Conservation (phyloP, 2,329 filamentous ascomycete species). For the Aspergillus niger region DNA sequence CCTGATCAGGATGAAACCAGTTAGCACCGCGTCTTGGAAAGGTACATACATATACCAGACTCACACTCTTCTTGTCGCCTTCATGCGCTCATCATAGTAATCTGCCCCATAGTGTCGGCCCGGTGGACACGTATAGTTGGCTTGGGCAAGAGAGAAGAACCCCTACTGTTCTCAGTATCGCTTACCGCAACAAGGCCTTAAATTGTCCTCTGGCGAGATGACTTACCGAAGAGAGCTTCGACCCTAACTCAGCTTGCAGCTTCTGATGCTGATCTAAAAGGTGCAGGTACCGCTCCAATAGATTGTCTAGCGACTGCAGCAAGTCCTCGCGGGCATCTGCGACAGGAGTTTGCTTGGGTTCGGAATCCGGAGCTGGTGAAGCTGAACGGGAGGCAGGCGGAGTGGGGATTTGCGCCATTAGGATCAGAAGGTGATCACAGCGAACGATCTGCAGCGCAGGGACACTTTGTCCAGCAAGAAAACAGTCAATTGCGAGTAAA, state of each 20-base stretch:
- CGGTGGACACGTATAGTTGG: constrained; percentile 50
- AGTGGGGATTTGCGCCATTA: constrained; percentile 38
- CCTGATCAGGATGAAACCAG: constrained; percentile 8
- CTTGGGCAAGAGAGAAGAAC: constrained; percentile 51
- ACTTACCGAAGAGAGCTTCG: constrained; percentile 43
- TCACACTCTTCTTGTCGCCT: constrained; percentile 47
- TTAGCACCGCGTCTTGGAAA: constrained; percentile 6
- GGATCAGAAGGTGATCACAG: not conserved
- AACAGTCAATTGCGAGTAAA: not conserved
- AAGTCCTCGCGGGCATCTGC: constrained; percentile 29
- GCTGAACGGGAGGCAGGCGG: constrained; percentile 36
- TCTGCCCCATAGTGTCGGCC: constrained; percentile 51
- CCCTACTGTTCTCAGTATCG: constrained; percentile 37
- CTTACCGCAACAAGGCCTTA: not conserved
- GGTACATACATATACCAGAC: constrained; percentile 2
- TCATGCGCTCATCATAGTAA: constrained; percentile 55
- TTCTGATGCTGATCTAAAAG: constrained; percentile 48
- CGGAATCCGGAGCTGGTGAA: constrained; percentile 30
- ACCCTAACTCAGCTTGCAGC: constrained; percentile 41
- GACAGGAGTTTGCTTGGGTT: constrained; percentile 20
- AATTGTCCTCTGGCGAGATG: not conserved
- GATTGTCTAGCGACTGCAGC: constrained; percentile 39
- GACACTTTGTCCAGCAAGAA: not conserved
- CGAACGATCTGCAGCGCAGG: not conserved
- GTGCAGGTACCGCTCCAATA: constrained; percentile 47